A percentile compares a stretch with the other conserved stretches of the same genome.
These are phyloP conservation scores for Sphagnum contortum DNA, from an alignment of 225 moss, liverwort and hornwort species.

Conservation along the genomic window DNA sequence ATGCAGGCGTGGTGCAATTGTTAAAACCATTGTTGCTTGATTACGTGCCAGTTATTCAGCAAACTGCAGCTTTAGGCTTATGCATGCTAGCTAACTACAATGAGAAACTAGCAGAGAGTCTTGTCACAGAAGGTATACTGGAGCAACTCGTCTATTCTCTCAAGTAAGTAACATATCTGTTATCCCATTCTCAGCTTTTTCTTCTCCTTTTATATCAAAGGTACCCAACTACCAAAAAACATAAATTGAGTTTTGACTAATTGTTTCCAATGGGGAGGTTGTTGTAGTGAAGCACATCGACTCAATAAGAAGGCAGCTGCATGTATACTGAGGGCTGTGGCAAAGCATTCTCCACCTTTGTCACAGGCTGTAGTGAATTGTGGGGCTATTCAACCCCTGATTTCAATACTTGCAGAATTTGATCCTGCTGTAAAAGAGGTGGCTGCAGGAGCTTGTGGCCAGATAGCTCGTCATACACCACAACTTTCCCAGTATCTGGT, in stretches of 20 bases:
- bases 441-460: conserved; percentile 79
- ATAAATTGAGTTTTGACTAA: background rate
- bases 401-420: conserved; percentile 68
- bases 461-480: conserved; percentile 74
- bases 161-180: conserved; percentile 29
- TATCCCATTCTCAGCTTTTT: background rate
- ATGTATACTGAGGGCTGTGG: conserved; percentile 67
- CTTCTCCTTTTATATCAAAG: background rate
- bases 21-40: conserved; percentile 73
- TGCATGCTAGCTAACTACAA: conserved; percentile 72
- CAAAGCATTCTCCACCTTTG: conserved; percentile 61
- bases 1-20: conserved; percentile 74
- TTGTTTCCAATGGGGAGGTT: background rate
- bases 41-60: conserved; percentile 70
- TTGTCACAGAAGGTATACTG: conserved; percentile 80
- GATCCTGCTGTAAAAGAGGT: conserved; percentile 91
- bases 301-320: conserved; percentile 74
- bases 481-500: conserved; percentile 67
- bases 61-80: conserved; percentile 75
- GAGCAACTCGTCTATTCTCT: conserved; percentile 70
- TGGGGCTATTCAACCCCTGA: conserved; percentile 71
- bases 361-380: conserved; percentile 75
- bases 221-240: background rate
- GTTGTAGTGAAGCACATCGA: conserved; percentile 64
- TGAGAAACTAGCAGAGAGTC: conserved; percentile 62